Evolutionary conservation across 2,329 filamentous ascomycete genomes (phyloP).

Genomic region (Cladobotryum protrusum): DNA sequence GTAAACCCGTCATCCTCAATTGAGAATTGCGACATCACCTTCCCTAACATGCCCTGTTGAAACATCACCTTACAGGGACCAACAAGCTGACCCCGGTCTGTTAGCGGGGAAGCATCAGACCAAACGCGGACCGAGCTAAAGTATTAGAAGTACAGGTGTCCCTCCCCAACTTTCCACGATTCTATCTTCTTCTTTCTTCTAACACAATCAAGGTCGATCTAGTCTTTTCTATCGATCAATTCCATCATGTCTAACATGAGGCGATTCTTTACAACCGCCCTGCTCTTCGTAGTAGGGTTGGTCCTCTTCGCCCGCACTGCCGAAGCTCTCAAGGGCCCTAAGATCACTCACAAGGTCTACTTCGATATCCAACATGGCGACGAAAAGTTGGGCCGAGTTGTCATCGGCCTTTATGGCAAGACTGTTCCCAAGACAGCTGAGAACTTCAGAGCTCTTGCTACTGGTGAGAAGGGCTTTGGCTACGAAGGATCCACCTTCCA

Average conservation of each 20-base stretch:
- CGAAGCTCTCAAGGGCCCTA: conserved; percentile 76
- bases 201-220: conserved; percentile 1
- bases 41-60: background rate
- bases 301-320: conserved; percentile 70
- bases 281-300: conserved; percentile 70
- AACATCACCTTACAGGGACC: too few relatives aligned
- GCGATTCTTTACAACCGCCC: conserved; percentile 62
- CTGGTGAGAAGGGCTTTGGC: conserved; percentile 79
- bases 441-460: conserved; percentile 75
- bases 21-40: background rate
- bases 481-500: conserved; percentile 80
- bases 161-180: conserved; percentile 4
- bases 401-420: conserved; percentile 81
- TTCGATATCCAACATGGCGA: conserved; percentile 79
- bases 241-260: conserved; percentile 68
- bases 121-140: conserved; percentile 12
- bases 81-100: background rate
- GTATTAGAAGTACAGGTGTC: conserved; percentile 16
- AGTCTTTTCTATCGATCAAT: conserved; percentile 12
- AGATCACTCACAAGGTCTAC: conserved; percentile 94
- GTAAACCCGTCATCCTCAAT: conserved; percentile 14
- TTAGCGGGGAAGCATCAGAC: conserved; percentile 14
- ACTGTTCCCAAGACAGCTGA: conserved; percentile 70
- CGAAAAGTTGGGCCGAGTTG: conserved; percentile 65
- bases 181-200: background rate